phyloP scores from a whole-genome alignment of 768 basidiomycete genomes.

The Leccinum boreale region DNA sequence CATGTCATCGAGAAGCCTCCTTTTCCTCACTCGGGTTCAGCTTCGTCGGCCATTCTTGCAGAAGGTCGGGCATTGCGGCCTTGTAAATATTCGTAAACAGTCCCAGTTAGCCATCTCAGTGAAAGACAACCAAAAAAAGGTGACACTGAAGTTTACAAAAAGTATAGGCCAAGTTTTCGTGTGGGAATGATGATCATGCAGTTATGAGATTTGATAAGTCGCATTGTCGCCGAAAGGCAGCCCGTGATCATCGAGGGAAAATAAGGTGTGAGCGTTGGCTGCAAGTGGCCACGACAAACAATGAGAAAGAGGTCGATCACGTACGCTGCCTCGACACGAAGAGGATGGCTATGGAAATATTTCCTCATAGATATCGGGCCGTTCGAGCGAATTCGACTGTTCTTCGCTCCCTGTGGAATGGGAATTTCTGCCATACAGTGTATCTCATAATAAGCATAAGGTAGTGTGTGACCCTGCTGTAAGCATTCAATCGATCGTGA shows the following conservation, averaged over 20 bases:
- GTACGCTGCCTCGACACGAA: neutral
- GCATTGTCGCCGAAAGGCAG: neutral
- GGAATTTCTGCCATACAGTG: neutral
- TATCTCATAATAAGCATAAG: neutral
- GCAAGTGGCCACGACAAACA: neutral
- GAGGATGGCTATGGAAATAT: neutral
- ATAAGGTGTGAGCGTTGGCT: neutral
- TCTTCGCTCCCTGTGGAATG: neutral
- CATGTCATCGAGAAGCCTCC: too few relatives aligned
- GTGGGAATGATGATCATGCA: neutral
- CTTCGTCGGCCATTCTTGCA: too few relatives aligned
- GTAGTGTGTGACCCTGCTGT: neutral
- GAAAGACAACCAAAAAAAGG: neutral
- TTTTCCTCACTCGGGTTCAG: neutral
- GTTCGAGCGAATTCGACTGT: neutral
- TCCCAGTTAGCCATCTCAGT: neutral
- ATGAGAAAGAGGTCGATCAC: neutral
- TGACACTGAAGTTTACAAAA: neutral
- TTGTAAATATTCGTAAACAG: neutral
- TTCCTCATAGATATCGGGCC: neutral
- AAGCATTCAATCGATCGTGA: neutral
- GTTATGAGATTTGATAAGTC: neutral
- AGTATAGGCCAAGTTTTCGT: too few relatives aligned
- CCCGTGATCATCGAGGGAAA: neutral
- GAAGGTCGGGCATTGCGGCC: too few relatives aligned